Evolutionary conservation across 768 basidiomycete species (phyloP).

Genomic region (Mycena metata): DNA sequence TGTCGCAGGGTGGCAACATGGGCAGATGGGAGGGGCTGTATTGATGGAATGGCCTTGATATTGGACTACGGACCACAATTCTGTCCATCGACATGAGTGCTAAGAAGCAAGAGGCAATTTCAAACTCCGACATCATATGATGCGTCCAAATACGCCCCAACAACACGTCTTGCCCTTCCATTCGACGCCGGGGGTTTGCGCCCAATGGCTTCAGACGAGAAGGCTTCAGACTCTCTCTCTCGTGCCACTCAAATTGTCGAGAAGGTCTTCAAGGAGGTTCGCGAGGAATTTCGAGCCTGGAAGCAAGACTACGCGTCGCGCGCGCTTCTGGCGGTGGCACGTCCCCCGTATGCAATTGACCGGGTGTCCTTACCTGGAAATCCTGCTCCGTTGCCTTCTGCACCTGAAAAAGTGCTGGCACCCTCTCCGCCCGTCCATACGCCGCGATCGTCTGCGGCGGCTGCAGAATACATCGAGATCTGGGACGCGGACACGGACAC

Average conservation of each 20-base stretch:
- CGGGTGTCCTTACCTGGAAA: not conserved
- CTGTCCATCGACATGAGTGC: too few relatives aligned
- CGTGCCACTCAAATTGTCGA: not conserved
- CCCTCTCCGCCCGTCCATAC: not conserved
- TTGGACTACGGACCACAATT: too few relatives aligned
- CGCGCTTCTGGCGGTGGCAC: conserved; percentile 31
- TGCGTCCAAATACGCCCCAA: conserved; percentile 2
- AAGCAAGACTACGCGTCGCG: conserved; percentile 39
- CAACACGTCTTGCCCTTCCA: too few relatives aligned
- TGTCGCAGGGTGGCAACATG: too few relatives aligned
- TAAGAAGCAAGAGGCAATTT: not conserved
- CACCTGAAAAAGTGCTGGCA: too few relatives aligned
- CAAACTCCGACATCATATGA: not conserved
- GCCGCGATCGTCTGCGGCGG: not conserved
- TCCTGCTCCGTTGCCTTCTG: not conserved
- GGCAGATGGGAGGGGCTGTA: too few relatives aligned
- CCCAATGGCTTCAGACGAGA: conserved; percentile 1
- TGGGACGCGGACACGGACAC: conserved; percentile 33
- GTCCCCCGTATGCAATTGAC: not conserved
- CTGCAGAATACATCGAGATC: conserved; percentile 14
- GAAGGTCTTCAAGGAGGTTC: conserved; percentile 39
- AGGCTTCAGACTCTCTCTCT: not conserved
- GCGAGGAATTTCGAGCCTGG: conserved; percentile 44
- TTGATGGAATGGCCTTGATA: too few relatives aligned
- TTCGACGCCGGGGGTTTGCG: not conserved